Base-by-base conservation (phyloP, 306 rosid genomes). In the Astragalus membranaceus region DNA sequence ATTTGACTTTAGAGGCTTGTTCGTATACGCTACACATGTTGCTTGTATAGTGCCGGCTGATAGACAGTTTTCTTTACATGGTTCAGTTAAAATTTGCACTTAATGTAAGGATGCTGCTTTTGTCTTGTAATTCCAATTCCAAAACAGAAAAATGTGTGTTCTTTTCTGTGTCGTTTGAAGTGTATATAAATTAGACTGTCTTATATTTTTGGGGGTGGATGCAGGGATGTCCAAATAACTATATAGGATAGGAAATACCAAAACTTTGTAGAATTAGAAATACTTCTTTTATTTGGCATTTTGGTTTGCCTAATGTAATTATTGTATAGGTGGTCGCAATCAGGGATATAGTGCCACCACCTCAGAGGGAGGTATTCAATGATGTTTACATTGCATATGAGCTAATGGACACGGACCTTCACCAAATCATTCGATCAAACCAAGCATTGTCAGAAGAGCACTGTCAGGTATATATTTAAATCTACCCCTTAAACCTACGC, bases 401-500 rank as follows among this genome's bases (percentile, higher is more conserved):
- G 85, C 86, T 92, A n/a, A 90, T 92, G 98, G 98, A 92, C 84
- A 92, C 98, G 55, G 98, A 92, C 78, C 88, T 92, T 71, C 96
- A 92, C 73, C 98, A 92, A 75, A 92, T 90, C 43, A 92, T 92
- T 74, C 96, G 96, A 37, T 92, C 98, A 62, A 92, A 90, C 56
- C 98, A 92, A 85, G 87, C 82, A 2, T 79, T 92, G 68, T 92
- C 98, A 0, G 98, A 92, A 87, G 98, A 92, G 88, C 98, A 92
- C 69, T 92, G 98, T 80, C 98, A 92, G 92, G 98, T 92, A 37
- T 50, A 54, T 44, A 37, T 62, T 52, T 78, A 48, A 62, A 68
- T 12, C 35, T 15, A 71, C 43, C 61, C 11, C 47, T 17, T 69
- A 26, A 65, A 36, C 39, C 33, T 76, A 54, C 64, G 47, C 37